Evolutionary conservation across 345 rosid species (phyloP), one percentile per base, ranked within the genome.

Genomic region (Sisymbrium irio): DNA sequence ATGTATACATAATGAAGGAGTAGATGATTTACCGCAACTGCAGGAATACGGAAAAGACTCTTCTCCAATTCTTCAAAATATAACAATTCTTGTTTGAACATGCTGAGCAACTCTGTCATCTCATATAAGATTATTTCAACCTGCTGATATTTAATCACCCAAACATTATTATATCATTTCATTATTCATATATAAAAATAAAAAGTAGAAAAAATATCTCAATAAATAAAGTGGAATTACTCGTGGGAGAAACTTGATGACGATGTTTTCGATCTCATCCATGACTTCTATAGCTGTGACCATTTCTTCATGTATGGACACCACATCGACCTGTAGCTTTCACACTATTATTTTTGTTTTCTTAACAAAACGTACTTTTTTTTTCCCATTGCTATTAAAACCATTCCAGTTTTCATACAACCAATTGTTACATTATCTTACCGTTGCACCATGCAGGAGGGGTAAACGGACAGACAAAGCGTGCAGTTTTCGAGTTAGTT

Each of bases 401-500:
- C 25, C 25, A 22, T 22, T 22, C 25, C 2, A 22, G 3, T 3
- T 22, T 22, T 22, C 25, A 22, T 22, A 22, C 25, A 22, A 1
- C 1, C 25, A 22, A 22, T 22, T 22, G 3, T 22, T 22, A 22
- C 25, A 22, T 22, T 22, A 12, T 63, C 63, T 32, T 63, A 93
- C 93, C 92, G 77, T 77, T 37, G 82, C 89, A 20, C 79, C 88
- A 3, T 88, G 83, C 4, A 49, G 32, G 12, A 85, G 68, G 8
- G 97, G 90, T 32, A 86, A 65, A 22, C 78, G 75, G 28, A 79
- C 25, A 9, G 87, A 81, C 5, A 87, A 32, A 49, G 88, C 96
- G 3, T 80, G 79, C 28, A 93, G 86, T 80, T 88, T 93, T 61
- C 89, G 80, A 6, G 79, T 71, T 55, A 90, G 46, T 59, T 90